phyloP scores from a whole-genome alignment of 768 basidiomycete species.

The Rickenella mellea region DNA sequence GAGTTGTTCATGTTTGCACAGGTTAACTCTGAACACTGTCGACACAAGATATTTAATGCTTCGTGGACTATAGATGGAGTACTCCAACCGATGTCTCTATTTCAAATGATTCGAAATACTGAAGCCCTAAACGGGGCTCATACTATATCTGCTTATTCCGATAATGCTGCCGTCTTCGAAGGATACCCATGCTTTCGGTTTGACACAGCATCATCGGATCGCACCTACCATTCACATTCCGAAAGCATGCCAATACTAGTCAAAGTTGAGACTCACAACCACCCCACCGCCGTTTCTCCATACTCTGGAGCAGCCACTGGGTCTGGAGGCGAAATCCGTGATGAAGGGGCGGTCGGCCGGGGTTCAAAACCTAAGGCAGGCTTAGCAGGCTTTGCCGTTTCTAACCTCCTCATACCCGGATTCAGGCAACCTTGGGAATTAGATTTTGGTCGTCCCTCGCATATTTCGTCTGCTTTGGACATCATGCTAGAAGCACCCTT shows the following conservation, averaged over 20 bases:
- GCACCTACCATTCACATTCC: constrained; percentile 43
- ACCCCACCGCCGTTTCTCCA: constrained; percentile 96
- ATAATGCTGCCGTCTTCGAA: constrained; percentile 92
- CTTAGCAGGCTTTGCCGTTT: constrained; percentile 85
- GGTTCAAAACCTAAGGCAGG: constrained; percentile 97
- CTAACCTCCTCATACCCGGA: constrained; percentile 87
- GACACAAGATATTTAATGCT: constrained; percentile 99
- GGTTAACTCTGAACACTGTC: constrained; percentile 99
- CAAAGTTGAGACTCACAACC: constrained; percentile 99
- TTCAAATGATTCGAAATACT: constrained; percentile 96
- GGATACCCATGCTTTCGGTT: constrained; percentile 74
- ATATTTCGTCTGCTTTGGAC: constrained; percentile 88
- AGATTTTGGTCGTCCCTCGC: constrained; percentile 81
- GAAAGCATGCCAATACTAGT: constrained; percentile 85
- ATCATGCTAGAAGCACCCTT: constrained; percentile 97
- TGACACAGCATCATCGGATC: constrained; percentile 25
- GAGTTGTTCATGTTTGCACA: constrained; percentile 99
- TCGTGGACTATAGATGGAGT: constrained; percentile 83
- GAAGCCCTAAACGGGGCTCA: constrained; percentile 66
- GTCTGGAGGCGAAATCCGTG: constrained; percentile 96
- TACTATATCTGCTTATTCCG: constrained; percentile 94
- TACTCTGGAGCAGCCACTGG: constrained; percentile 98
- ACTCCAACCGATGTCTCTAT: constrained; percentile 62
- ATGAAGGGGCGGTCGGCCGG: constrained; percentile 92
- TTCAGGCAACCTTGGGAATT: constrained; percentile 93